Percentiles rank a stretch among this genome's conserved stretches.
Conservation (phyloP, 192 early-diverging fungal genomes). For the Chytriomyces sp. region DNA sequence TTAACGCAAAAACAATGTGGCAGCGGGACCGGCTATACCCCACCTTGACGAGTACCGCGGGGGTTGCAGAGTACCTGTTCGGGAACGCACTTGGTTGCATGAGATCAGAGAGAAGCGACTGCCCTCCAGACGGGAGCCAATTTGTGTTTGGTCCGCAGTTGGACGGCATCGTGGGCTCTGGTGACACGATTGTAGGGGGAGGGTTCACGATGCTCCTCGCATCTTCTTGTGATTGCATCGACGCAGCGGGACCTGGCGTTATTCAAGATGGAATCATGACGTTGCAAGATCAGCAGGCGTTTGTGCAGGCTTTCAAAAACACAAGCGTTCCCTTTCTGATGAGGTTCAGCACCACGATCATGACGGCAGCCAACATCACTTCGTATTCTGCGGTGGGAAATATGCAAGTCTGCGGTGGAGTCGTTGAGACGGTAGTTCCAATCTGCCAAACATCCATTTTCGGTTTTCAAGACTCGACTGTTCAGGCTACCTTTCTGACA, state of each 20-base stretch:
- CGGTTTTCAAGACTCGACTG: background rate
- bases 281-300: background rate
- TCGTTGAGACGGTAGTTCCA: background rate
- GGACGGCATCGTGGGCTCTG: slow-evolving; percentile 9
- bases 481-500: slow-evolving; percentile 12
- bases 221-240: slow-evolving; percentile 11
- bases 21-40: slow-evolving; percentile 18
- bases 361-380: background rate
- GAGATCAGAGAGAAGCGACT: slow-evolving; percentile 15
- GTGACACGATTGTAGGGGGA: slow-evolving; percentile 23
- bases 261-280: slow-evolving; percentile 4
- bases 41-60: slow-evolving; percentile 13
- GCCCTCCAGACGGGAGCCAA: background rate
- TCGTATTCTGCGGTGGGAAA: background rate
- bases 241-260: background rate
- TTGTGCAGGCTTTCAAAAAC: background rate
- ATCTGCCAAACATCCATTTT: background rate
- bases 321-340: slow-evolving; percentile 4
- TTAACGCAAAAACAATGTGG: background rate
- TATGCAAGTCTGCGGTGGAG: slow-evolving; percentile 19
- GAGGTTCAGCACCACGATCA: background rate
- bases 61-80: slow-evolving; percentile 24
- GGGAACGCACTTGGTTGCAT: slow-evolving; percentile 34
- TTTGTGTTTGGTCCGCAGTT: slow-evolving; percentile 27
- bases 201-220: slow-evolving; percentile 2